phyloP scores from a whole-genome alignment of 2,329 filamentous ascomycete species.

The Trichocomaceae sp. region DNA sequence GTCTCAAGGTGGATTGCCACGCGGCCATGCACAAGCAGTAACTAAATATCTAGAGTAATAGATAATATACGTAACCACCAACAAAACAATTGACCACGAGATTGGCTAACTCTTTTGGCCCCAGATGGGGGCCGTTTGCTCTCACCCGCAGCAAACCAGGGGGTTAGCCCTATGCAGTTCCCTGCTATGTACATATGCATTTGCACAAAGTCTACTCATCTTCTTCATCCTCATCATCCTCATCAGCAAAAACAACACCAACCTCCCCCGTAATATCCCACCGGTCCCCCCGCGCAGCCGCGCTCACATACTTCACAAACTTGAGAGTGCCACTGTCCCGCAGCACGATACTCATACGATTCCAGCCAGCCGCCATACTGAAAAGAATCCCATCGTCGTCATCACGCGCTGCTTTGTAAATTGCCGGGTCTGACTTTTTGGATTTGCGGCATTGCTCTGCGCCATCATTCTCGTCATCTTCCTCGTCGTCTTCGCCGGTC shows the following conservation, averaged over 20 bases:
- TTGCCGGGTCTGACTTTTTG: slow-evolving; percentile 61
- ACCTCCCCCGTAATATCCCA: slow-evolving; percentile 84
- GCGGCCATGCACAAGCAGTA: no score
- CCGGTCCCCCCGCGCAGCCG: slow-evolving; percentile 73
- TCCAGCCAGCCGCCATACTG: slow-evolving; percentile 69
- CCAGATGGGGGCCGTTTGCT: no score
- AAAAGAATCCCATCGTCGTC: slow-evolving; percentile 73
- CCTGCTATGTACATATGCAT: no score
- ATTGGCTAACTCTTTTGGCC: no score
- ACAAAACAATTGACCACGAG: no score
- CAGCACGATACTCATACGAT: slow-evolving; percentile 82
- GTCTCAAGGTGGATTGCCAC: no score
- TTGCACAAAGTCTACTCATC: background rate
- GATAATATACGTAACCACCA: no score
- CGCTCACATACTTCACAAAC: slow-evolving; percentile 95
- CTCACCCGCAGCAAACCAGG: no score
- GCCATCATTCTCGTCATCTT: slow-evolving; percentile 42
- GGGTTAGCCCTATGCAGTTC: no score
- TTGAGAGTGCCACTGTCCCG: slow-evolving; percentile 78
- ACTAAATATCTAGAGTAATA: no score
- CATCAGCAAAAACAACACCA: slow-evolving; percentile 58
- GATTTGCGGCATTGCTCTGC: background rate
- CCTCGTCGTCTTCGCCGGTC: slow-evolving; percentile 67
- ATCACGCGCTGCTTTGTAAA: slow-evolving; percentile 67
- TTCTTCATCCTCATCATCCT: slow-evolving; percentile 28